These are phyloP conservation scores for Pelargonium nanum DNA, from an alignment of 345 rosid species.

Conservation along the genomic window DNA sequence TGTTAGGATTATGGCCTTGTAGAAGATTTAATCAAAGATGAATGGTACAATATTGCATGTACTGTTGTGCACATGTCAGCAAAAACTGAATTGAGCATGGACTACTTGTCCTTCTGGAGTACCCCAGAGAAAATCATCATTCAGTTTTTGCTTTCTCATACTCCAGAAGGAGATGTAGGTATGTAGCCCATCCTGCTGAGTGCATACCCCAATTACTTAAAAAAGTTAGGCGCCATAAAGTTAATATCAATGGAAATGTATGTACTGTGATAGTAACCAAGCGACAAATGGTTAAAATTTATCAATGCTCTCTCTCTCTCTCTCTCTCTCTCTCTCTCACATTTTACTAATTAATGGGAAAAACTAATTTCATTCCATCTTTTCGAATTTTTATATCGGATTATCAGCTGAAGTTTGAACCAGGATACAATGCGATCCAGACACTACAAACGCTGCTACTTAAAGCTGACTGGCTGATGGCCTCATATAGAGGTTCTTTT, in stretches of 20 bases:
- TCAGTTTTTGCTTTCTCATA: conserved; percentile 90
- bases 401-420: conserved; percentile 94
- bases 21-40: no score
- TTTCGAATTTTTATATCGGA: conserved; percentile 47
- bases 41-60: no score
- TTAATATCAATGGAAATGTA: conserved; percentile 81
- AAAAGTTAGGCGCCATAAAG: conserved; percentile 77
- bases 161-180: conserved; percentile 80
- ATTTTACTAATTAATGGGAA: no score
- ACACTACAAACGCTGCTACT: conserved; percentile 68
- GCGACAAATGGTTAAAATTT: neutral
- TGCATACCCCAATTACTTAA: conserved; percentile 92
- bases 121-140: no score
- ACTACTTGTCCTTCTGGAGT: no score
- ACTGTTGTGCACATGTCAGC: no score
- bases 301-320: no score
- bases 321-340: no score
- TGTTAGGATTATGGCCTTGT: no score
- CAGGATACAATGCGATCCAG: conserved; percentile 69
- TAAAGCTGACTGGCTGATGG: conserved; percentile 93
- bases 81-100: no score
- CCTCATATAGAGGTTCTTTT: conserved; percentile 42
- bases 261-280: conserved; percentile 88
- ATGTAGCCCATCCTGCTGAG: conserved; percentile 78
- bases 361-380: no score